Evolutionary conservation across 2,329 filamentous ascomycete genomes (phyloP), one percentile per base, ranked within the genome.

Genomic region (Alternaria triticina): DNA sequence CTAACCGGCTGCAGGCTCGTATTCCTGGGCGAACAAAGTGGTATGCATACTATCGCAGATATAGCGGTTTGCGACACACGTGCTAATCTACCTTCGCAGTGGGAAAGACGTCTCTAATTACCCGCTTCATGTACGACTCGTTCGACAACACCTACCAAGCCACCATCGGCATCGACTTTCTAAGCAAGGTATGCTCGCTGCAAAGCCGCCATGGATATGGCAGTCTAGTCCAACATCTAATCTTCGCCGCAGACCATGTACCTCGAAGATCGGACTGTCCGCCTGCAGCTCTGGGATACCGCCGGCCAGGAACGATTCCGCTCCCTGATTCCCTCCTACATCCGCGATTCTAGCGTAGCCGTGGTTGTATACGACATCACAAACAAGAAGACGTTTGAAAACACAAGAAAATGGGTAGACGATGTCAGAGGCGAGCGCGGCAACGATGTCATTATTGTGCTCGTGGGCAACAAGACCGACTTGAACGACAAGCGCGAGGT

Each of bases 101-200:
- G 75, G 96, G 96, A 80, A 99, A 99, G 86, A 99, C 96, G 30
- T 99, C 96, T 66, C 85, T 99, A 75, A 99, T 99, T 81, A 99
- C 96, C 71, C 91, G 96, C 70, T 99, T 99, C 86, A 99, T 99
- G 96, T 99, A 99, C 87, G 96, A 99, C 83, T 98, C 96, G 51
- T 99, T 99, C 86, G 96, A 99, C 86, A 97, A 97, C 84, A 98
- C 95, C 87, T 99, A 99, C 85, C 96, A 99, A 83, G 96, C 96
- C 61, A 99, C 96, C 43, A 98, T 99, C 79, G 96, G 96, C 78
- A 99, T 99, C 84, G 96, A 99, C 83, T 99, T 99, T 80, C 89
- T 99, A 72, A 97, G 94, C 77, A 99, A 99, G 91, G 93, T 92
- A 86, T 62, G 71, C 60, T 33, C 12, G 22, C 45, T 33, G 23